phyloP scores from a whole-genome alignment of 2,329 filamentous ascomycete genomes.

The Hymenoscyphus fructigenus region DNA sequence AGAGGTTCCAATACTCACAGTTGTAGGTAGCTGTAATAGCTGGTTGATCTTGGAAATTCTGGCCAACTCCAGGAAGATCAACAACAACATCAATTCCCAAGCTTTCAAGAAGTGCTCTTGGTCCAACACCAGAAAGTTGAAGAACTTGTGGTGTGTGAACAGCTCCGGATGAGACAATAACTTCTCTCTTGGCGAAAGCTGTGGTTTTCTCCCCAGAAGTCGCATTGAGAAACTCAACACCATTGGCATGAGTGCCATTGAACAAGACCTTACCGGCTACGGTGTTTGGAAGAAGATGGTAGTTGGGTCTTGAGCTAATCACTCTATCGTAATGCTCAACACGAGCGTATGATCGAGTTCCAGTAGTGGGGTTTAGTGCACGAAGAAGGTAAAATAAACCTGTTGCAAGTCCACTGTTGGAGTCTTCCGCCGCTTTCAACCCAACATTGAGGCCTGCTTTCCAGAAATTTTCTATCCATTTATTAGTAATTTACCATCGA shows the following conservation, averaged over 20 bases:
- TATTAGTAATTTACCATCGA: neutral
- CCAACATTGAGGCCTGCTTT: slow-evolving; percentile 8
- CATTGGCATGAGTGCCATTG: neutral
- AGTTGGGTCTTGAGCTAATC: slow-evolving; percentile 41
- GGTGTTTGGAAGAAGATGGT: slow-evolving; percentile 56
- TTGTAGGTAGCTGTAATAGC: slow-evolving; percentile 14
- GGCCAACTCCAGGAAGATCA: slow-evolving; percentile 44
- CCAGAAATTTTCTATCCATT: slow-evolving; percentile 16
- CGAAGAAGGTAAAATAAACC: slow-evolving; percentile 19
- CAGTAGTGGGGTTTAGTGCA: slow-evolving; percentile 15
- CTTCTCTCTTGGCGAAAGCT: slow-evolving; percentile 35
- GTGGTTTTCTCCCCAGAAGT: neutral
- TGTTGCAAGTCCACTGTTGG: slow-evolving; percentile 12
- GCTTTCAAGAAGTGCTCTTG: slow-evolving; percentile 32
- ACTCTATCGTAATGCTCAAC: slow-evolving; percentile 41
- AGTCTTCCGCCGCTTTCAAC: slow-evolving; percentile 11
- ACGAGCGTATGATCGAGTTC: slow-evolving; percentile 41
- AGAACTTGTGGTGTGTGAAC: slow-evolving; percentile 29
- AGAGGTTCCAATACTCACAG: slow-evolving; percentile 10
- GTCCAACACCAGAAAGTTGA: slow-evolving; percentile 32
- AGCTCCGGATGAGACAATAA: slow-evolving; percentile 40
- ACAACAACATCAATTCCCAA: slow-evolving; percentile 38
- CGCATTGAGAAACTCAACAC: slow-evolving; percentile 12
- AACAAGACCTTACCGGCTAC: slow-evolving; percentile 51
- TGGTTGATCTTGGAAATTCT: slow-evolving; percentile 38